Evolutionary conservation across 1,284 basidiomycete genomes (phyloP), one percentile per base, ranked within the genome.

Genomic region (Marasmius oreades): DNA sequence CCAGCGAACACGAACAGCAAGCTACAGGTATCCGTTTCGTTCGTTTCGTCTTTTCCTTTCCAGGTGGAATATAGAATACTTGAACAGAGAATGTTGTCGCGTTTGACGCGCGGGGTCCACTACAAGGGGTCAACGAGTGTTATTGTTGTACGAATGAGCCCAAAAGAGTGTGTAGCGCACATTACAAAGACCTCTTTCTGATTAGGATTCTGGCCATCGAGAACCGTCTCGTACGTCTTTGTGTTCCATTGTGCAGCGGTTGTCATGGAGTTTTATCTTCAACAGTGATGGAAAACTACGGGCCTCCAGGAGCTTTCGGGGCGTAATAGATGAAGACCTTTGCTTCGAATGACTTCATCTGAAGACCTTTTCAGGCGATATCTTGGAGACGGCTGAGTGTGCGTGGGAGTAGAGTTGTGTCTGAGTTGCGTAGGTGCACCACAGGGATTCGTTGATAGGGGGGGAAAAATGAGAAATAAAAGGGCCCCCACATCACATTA

Each of bases 191-290:
- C 68, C 1, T 77, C 70, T 61, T 81, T 85, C 51, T 82, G 69
- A 63, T 88, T 88, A 0, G 84, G 78, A 58, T 85, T 86, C 63
- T 88, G 86, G 0, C 87, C 86, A 54, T 89, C 87, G 2, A 89
- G 78, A 14, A 73, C 67, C 14, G 80, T 72, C 61, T 88, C 86
- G 58, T 81, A 76, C 20, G 2, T 58, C 59, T 18, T 77, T 73
- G 22, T 77, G 72, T 3, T 72, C n/a, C n/a, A n/a, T n/a, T 8
- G 8, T 31, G 24, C 14, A 16, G 51, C 51, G 2, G 55, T 11
- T 42, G 2, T 42, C n/a, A 18, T 42, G 11, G 39, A 20, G 11
- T 42, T 6, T 54, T 43, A 26, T 34, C 70, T 55, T 80, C 79
- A n/a, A 81, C 71, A 22, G 81, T 74, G 11, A 88, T 64, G 0